Percentiles rank a stretch among this genome's conserved stretches.
These are phyloP conservation scores for Casuarina glauca DNA, from an alignment of 306 rosid species.

Conservation along the genomic window DNA sequence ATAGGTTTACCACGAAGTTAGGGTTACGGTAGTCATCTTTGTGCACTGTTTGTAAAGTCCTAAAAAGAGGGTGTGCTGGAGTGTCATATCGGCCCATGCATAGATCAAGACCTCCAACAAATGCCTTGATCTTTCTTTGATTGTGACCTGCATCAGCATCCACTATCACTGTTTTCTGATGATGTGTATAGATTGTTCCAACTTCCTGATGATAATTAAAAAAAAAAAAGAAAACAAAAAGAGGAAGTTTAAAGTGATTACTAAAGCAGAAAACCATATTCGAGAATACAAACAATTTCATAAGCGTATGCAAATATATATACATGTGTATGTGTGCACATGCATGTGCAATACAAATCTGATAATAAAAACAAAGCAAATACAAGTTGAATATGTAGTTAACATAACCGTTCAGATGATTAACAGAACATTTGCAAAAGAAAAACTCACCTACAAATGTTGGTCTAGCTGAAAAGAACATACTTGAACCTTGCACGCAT, in stretches of 20 bases:
- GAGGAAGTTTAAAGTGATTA: constrained; percentile 17
- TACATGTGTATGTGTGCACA: background rate
- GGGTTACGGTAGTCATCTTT: constrained; percentile 79
- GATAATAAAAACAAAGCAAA: background rate
- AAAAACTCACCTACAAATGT: too few species aligned
- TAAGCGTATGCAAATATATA: background rate
- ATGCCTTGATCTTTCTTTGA: constrained; percentile 73
- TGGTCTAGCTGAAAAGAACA: too few species aligned
- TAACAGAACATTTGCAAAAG: background rate
- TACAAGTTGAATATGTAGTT: background rate
- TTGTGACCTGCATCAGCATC: constrained; percentile 80
- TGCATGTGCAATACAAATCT: too few species aligned
- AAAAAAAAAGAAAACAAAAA: background rate
- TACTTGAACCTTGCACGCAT: background rate
- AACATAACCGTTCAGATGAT: background rate
- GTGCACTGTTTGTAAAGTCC: constrained; percentile 66
- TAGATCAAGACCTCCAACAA: constrained; percentile 93
- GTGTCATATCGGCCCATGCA: constrained; percentile 83
- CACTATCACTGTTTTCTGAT: constrained; percentile 91
- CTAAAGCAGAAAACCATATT: background rate
- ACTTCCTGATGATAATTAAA: constrained; percentile 58
- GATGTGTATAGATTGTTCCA: constrained; percentile 86
- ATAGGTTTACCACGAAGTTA: constrained; percentile 54
- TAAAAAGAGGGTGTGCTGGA: constrained; percentile 62
- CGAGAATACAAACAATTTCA: background rate